Base-by-base conservation (phyloP, 176 grass and related monocot species). In the Zizania latifolia region DNA sequence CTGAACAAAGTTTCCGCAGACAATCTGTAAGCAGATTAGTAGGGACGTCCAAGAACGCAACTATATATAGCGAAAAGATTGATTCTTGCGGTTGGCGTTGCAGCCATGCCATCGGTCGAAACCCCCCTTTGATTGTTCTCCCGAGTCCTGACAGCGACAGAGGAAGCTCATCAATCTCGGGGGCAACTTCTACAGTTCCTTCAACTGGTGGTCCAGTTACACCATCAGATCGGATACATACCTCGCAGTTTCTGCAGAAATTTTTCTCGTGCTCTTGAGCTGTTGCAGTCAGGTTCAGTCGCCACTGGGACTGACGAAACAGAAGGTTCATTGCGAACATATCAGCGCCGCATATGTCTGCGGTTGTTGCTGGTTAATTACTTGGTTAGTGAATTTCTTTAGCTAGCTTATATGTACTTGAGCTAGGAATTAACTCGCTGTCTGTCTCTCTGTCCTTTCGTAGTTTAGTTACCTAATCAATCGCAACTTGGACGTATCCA, bases 201-300 rank as follows among this genome's bases (percentile, higher is more conserved):
- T 1, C 22, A 17, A 65, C 32, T 21, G 11, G 65, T 17, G 24
- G 40, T 5, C 8, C 45, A 55, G 37, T 66, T 6, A n/a, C 5
- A 17, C 21, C 31, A 22, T 41, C 16, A 10, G 38, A 30, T 41
- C 34, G 14, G 13, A 12, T 17, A 53, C 48, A 10, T n/a, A n/a
- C n/a, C n/a, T n/a, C n/a, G 19, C 33, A 36, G 46, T 44, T 3
- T 12, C 21, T 40, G 7, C 15, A 68, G 36, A 48, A 57, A 58
- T 14, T 72, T 24, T 66, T 40, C 13, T 58, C 36, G 28, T 45
- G 48, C 30, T 3, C 38, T 67, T 23, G 37, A 24, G 50, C 50
- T 19, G 76, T 68, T 80, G 10, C 83, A 6, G 61, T 75, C 48
- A 36, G 59, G 9, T 65, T 6, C 8, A 13, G 55, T 77, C 38